A percentile compares a stretch with the other conserved stretches of the same genome.
Evolutionary conservation across 805 yeast species (phyloP).

Genomic region (Metschnikowia henanensis): DNA sequence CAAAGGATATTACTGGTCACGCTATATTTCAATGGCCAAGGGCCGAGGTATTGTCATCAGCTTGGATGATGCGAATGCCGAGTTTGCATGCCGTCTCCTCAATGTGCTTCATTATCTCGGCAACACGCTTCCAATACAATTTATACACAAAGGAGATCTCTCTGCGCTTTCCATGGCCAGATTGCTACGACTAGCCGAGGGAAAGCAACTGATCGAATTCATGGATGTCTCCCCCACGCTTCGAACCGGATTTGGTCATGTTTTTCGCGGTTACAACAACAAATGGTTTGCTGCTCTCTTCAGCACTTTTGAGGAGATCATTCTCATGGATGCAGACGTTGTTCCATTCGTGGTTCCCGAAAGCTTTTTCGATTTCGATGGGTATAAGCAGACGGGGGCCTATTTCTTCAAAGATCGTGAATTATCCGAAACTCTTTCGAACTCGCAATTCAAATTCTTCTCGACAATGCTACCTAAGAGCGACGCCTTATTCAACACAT

Average conservation of each 20-base stretch:
- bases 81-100: conserved; percentile 13
- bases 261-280: conserved; percentile 31
- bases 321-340: conserved; percentile 18
- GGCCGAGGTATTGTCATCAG: conserved; percentile 18
- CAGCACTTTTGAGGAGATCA: conserved; percentile 32
- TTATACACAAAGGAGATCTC: conserved; percentile 15
- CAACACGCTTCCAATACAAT: conserved; percentile 15
- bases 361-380: conserved; percentile 9
- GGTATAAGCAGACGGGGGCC: conserved; percentile 27
- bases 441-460: conserved; percentile 9
- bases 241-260: conserved; percentile 15
- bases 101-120: conserved; percentile 9
- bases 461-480: conserved; percentile 9
- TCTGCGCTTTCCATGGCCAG: conserved; percentile 2
- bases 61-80: conserved; percentile 11
- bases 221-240: conserved; percentile 21
- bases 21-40: conserved; percentile 2
- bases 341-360: conserved; percentile 15
- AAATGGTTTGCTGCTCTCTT: conserved; percentile 19
- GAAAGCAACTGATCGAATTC: conserved; percentile 10
- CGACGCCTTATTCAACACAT: conserved; percentile 3
- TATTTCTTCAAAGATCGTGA: conserved; percentile 27
- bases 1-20: conserved; percentile 9
- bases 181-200: conserved; percentile 2
- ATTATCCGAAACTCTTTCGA: conserved; percentile 11